Percentiles rank a stretch among this genome's conserved stretches.
These are phyloP conservation scores for Lactarius hatsudake DNA, from an alignment of 768 basidiomycete species.

Conservation along the genomic window DNA sequence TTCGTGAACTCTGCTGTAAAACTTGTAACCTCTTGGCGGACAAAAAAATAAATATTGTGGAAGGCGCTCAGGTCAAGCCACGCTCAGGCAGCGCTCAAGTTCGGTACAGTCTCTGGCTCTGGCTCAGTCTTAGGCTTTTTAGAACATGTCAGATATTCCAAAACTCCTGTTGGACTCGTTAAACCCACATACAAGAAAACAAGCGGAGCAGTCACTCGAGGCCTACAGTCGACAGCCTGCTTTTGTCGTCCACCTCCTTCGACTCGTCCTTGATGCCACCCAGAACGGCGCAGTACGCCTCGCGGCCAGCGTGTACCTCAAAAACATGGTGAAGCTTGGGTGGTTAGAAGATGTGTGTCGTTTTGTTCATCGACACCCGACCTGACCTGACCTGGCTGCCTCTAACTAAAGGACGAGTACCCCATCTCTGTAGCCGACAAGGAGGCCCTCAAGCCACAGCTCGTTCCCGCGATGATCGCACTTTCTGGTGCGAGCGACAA, in stretches of 20 bases:
- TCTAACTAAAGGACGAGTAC: conserved; percentile 56
- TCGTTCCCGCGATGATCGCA: conserved; percentile 90
- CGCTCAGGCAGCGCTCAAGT: too few species aligned
- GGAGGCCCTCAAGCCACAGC: conserved; percentile 61
- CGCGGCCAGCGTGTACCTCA: conserved; percentile 86
- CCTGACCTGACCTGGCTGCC: conserved; percentile 6
- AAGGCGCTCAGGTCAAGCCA: too few species aligned
- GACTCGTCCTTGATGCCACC: conserved; percentile 69
- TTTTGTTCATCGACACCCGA: neutral
- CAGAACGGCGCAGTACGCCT: conserved; percentile 70
- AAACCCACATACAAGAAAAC: conserved; percentile 64
- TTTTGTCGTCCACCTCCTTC: conserved; percentile 76
- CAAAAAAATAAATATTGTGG: too few species aligned
- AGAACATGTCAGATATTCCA: conserved; percentile 63
- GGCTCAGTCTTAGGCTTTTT: neutral
- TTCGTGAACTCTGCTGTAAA: neutral
- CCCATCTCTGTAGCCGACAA: conserved; percentile 75
- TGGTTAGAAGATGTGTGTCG: conserved; percentile 76
- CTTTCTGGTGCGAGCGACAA: conserved; percentile 75
- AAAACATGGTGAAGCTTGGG: conserved; percentile 82
- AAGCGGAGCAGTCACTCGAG: conserved; percentile 76
- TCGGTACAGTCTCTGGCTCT: too few species aligned
- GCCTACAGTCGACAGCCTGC: conserved; percentile 66
- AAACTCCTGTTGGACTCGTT: conserved; percentile 70
- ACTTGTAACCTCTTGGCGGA: neutral